phyloP scores from a whole-genome alignment of 176 grass and related monocot genomes.

The Elymus sibiricus region DNA sequence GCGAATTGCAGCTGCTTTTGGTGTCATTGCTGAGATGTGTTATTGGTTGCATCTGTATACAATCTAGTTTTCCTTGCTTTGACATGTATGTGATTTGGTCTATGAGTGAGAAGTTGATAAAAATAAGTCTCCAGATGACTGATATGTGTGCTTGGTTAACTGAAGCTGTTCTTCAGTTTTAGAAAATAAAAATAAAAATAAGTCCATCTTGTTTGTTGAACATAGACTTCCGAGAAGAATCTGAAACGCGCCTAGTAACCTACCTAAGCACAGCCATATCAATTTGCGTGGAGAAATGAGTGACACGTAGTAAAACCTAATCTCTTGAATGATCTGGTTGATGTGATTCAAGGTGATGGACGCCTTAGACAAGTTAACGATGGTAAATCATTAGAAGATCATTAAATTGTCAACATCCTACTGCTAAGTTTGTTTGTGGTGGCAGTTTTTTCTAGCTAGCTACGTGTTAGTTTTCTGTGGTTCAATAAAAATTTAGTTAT shows the following conservation, averaged over 20 bases:
- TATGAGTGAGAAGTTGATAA: not conserved
- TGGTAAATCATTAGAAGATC: not conserved
- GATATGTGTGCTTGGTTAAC: constrained; percentile 1
- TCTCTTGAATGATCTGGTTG: constrained; percentile 1
- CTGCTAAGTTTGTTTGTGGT: constrained; percentile 4
- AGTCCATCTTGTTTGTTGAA: not conserved
- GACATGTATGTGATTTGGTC: not conserved
- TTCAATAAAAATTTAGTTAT: not conserved
- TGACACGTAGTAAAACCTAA: constrained; percentile 13
- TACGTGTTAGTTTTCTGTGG: not conserved
- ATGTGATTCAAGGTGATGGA: constrained; percentile 23
- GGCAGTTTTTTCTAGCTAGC: not conserved
- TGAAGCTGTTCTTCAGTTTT: not conserved
- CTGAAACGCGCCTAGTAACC: not conserved
- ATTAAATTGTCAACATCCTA: not conserved
- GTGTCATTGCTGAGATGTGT: not conserved
- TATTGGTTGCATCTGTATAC: not conserved
- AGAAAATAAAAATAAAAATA: not conserved
- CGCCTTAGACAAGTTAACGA: constrained; percentile 13
- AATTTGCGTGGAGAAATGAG: constrained; percentile 20
- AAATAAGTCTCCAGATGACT: not conserved
- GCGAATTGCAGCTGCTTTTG: not conserved
- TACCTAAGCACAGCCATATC: not conserved
- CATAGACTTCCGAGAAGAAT: not conserved
- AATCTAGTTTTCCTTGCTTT: not conserved